Base-by-base conservation (phyloP, 2,329 filamentous ascomycete genomes). In the Trichoderma sp. region DNA sequence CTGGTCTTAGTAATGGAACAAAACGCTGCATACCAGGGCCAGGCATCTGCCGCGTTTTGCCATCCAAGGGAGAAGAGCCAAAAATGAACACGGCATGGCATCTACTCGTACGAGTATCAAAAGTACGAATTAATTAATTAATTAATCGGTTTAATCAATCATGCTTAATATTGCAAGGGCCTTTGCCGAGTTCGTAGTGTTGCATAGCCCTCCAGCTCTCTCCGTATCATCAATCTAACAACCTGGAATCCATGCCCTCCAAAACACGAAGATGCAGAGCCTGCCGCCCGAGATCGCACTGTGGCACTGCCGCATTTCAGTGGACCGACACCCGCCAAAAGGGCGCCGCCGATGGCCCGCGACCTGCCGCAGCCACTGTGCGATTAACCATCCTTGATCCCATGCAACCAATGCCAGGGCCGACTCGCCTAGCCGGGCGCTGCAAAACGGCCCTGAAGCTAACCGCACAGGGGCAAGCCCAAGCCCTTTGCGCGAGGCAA, bases 361-460 rank as follows among this genome's bases (percentile, higher is more conserved):
- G 18, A 50, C 50, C 50, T 7, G 63, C 71, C 63, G 63, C 16
- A 27, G 24, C 11, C 33, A 67, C 71, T 45, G 71, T 74, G 45
- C 33, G 50, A 45, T 60, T 31, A 21, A 73, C 71, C 24, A 53
- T 45, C 41, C 16, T 41, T 18, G 16, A n/a, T 45, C 41, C 41
- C 41, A 45, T 45, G 16, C 41, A n/a, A 4, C 56, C 71, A 14
- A 24, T 59, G 53, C 71, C 50, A 60, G 63, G 71, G 59, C 74
- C 41, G 60, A 59, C 27, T 38, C 56, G 60, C 71, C 62, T 62
- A 71, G 67, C 41, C 53, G 33, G 71, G 69, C 45, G 27, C 75
- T 66, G 64, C 62, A 56, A 56, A 50, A 50, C 29, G 75, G 75
- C 75, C 75, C 76, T 77, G 76, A 60, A 67, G 74, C 77, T 78